phyloP scores from a whole-genome alignment of 2,329 filamentous ascomycete genomes.

The Talaromyces sp. region DNA sequence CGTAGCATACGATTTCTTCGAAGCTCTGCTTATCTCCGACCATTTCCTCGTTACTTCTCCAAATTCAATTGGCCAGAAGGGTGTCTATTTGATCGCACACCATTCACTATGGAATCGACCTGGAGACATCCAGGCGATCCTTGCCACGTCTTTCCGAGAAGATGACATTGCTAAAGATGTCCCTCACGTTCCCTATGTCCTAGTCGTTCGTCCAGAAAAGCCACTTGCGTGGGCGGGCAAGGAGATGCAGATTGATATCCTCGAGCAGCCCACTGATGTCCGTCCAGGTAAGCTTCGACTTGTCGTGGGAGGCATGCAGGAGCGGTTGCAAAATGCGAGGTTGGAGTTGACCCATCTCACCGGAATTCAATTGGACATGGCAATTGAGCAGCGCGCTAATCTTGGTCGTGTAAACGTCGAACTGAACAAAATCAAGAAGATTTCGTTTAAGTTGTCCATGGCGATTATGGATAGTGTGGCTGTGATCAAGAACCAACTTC shows the following conservation, averaged over 20 bases:
- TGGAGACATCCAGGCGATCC: slow-evolving; percentile 81
- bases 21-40: slow-evolving; percentile 76
- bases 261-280: slow-evolving; percentile 80
- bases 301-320: slow-evolving; percentile 83
- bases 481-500: slow-evolving; percentile 82
- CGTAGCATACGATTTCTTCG: slow-evolving; percentile 74
- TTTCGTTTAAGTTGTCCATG: slow-evolving; percentile 94
- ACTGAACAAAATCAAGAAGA: slow-evolving; percentile 91
- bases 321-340: slow-evolving; percentile 76
- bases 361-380: slow-evolving; percentile 80
- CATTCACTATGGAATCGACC: slow-evolving; percentile 73
- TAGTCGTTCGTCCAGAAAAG: slow-evolving; percentile 82
- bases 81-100: slow-evolving; percentile 82
- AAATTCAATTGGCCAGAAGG: slow-evolving; percentile 69
- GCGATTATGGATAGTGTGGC: slow-evolving; percentile 99
- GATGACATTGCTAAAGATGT: slow-evolving; percentile 71
- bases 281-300: slow-evolving; percentile 84
- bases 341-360: slow-evolving; percentile 75
- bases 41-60: slow-evolving; percentile 82
- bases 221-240: slow-evolving; percentile 80
- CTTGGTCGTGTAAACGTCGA: slow-evolving; percentile 88
- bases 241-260: slow-evolving; percentile 69
- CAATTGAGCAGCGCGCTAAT: slow-evolving; percentile 91
- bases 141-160: slow-evolving; percentile 75
- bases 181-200: slow-evolving; percentile 73